Base-by-base conservation (phyloP, 768 basidiomycete genomes). In the Suillus americanus region DNA sequence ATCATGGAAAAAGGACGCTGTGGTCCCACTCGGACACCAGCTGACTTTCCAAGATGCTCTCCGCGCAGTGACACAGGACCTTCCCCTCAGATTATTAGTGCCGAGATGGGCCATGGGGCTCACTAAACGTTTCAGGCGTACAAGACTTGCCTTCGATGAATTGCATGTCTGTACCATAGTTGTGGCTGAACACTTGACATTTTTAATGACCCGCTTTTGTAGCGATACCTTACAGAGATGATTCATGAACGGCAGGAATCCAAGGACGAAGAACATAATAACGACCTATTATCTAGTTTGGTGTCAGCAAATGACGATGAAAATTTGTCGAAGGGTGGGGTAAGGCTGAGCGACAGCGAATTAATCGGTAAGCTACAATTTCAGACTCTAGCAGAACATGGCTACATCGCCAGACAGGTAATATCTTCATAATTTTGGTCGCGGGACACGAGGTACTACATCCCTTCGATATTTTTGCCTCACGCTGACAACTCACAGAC, bases 381-480 rank as follows among this genome's bases (percentile, higher is more conserved):
- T 2, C 14, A 20, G 43, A 37, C 20, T 40, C 37, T 53, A 45
- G 16, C 30, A 46, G 30, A 25, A 61, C 7, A 37, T 62, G 25
- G 16, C 13, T 7, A 64, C 13, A 30, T 59, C 28, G 10, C 41
- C 20, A 35, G 1, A 6, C 62, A 75, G 76, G 76, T 13, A 80
- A 81, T 63, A 69, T 78, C 30, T 81, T 78, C 71, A 74, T 81
- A 13, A 77, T 80, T 64, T 64, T 88, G n/a, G 71, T 89, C 25
- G 88, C 88, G 28, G 87, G 87, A 10, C 85, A 87, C 64, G 87
- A 87, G 77, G 85, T 85, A 48, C 23, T 43, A n/a, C 25, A 33
- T 33, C 30, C 12, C 62, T 40, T 25, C 2, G 25, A 40, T 10
- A 18, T 45, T 45, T 20, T 30, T 25, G 25, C 20, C 6, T 60